Percentiles rank a stretch among this genome's conserved stretches.
phyloP scores from a whole-genome alignment of 148 eudicot genomes.

The Polygonum aviculare region DNA sequence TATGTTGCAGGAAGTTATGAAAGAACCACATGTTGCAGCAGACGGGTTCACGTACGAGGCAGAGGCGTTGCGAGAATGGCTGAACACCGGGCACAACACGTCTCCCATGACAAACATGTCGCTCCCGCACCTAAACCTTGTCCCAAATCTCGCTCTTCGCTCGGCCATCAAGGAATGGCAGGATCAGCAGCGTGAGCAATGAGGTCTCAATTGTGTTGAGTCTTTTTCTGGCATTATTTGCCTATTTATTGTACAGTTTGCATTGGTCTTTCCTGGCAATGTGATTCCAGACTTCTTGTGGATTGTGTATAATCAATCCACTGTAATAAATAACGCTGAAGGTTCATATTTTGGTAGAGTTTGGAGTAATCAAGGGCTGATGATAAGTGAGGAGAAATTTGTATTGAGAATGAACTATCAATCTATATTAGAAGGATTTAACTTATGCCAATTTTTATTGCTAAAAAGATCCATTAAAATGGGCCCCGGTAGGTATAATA shows the following conservation, averaged over 20 bases:
- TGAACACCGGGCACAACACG: conserved; percentile 60
- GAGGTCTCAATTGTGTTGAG: not conserved
- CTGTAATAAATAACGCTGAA: not conserved
- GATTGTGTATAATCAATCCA: not conserved
- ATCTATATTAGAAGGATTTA: too few species aligned
- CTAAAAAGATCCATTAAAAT: not conserved
- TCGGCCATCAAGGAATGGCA: conserved; percentile 93
- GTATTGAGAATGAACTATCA: too few species aligned
- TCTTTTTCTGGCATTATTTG: not conserved
- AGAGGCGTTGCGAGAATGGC: conserved; percentile 78
- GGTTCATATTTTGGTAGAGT: not conserved
- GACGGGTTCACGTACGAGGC: conserved; percentile 56
- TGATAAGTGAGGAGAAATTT: too few species aligned
- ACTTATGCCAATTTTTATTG: too few species aligned
- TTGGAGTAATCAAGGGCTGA: too few species aligned
- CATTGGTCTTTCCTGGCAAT: not conserved
- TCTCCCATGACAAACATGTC: conserved; percentile 81
- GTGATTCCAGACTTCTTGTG: not conserved
- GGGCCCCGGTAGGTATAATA: not conserved
- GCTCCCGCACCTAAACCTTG: conserved; percentile 51
- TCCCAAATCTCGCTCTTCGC: conserved; percentile 76
- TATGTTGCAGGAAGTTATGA: conserved; percentile 44
- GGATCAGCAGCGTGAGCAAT: conserved; percentile 18
- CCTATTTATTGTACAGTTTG: not conserved
- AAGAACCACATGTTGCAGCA: conserved; percentile 47